A percentile compares a stretch with the other conserved stretches of the same genome.
Evolutionary conservation across 2,329 filamentous ascomycete species (phyloP).

Genomic region (Fusarium illudens): DNA sequence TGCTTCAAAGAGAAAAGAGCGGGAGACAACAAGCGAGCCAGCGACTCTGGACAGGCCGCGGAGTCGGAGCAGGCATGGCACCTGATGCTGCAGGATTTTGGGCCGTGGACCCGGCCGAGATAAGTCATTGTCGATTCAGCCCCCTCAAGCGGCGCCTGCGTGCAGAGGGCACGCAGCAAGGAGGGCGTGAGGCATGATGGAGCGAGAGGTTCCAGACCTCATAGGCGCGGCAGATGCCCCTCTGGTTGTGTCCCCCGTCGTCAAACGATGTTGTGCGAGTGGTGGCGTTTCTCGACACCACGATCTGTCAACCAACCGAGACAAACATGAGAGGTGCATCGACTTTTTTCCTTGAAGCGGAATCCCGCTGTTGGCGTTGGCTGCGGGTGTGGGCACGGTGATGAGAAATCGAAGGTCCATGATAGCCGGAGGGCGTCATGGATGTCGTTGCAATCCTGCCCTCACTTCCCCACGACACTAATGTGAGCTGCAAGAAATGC

Average conservation of each 20-base stretch:
- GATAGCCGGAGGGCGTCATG: slow-evolving; percentile 17
- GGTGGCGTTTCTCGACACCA: neutral
- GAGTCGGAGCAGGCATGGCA: slow-evolving; percentile 23
- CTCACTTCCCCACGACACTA: slow-evolving; percentile 21
- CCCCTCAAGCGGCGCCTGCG: slow-evolving; percentile 21
- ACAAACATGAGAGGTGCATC: neutral
- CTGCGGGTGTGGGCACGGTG: neutral
- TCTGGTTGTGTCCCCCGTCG: neutral
- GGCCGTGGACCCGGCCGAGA: slow-evolving; percentile 25
- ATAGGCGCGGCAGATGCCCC: slow-evolving; percentile 1
- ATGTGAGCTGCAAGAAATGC: slow-evolving; percentile 38
- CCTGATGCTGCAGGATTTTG: slow-evolving; percentile 12
- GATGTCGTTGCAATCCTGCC: slow-evolving; percentile 9
- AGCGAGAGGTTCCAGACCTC: neutral
- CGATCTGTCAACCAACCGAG: slow-evolving; percentile 1
- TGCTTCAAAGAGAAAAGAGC: slow-evolving; percentile 22
- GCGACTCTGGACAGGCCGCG: slow-evolving; percentile 8
- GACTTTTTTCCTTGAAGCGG: neutral
- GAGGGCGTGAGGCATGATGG: slow-evolving; percentile 15
- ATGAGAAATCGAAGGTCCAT: neutral
- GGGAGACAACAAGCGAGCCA: slow-evolving; percentile 19
- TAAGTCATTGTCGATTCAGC: slow-evolving; percentile 26
- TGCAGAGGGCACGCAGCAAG: slow-evolving; percentile 13
- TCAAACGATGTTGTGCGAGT: neutral
- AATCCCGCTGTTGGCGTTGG: neutral